These are phyloP conservation scores for Yamadazyma dendronema DNA, from an alignment of 1,139 yeast genomes.

Conservation along the genomic window DNA sequence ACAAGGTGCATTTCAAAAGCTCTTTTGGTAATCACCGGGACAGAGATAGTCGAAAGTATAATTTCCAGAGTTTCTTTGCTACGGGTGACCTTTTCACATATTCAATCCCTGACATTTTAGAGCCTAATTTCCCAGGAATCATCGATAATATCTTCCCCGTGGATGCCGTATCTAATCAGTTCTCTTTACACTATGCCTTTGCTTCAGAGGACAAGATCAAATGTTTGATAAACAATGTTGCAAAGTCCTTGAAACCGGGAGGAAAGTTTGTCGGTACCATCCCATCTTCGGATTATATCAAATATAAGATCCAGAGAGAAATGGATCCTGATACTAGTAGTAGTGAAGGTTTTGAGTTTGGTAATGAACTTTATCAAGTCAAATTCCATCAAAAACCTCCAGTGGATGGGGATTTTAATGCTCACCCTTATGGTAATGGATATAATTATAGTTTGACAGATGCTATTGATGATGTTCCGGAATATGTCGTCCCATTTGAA, in stretches of 20 bases:
- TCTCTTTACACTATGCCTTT: conserved; percentile 92
- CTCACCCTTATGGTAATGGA: conserved; percentile 73
- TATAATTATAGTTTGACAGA: conserved; percentile 82
- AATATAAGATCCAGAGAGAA: conserved; percentile 52
- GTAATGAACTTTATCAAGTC: conserved; percentile 79
- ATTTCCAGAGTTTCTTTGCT: conserved; percentile 75
- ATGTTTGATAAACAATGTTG: conserved; percentile 68
- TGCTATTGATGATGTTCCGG: conserved; percentile 96
- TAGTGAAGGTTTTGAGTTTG: conserved; percentile 50
- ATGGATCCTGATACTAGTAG: conserved; percentile 46
- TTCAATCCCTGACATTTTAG: conserved; percentile 68
- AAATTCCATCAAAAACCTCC: conserved; percentile 78
- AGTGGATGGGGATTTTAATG: conserved; percentile 63
- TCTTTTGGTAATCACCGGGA: conserved; percentile 32
- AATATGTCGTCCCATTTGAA: conserved; percentile 96
- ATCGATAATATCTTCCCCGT: conserved; percentile 74
- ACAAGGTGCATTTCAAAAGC: conserved; percentile 26
- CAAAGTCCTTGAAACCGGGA: conserved; percentile 73
- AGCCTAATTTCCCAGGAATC: conserved; percentile 51
- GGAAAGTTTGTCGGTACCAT: conserved; percentile 92
- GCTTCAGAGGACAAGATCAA: conserved; percentile 80
- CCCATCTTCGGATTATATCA: conserved; percentile 85
- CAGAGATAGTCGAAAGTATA: conserved; percentile 47
- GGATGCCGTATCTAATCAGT: conserved; percentile 85
- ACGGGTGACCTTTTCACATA: conserved; percentile 89